Evolutionary conservation across 2,329 filamentous ascomycete species (phyloP), one percentile per base, ranked within the genome.

Genomic region (Colletotrichum melonis): DNA sequence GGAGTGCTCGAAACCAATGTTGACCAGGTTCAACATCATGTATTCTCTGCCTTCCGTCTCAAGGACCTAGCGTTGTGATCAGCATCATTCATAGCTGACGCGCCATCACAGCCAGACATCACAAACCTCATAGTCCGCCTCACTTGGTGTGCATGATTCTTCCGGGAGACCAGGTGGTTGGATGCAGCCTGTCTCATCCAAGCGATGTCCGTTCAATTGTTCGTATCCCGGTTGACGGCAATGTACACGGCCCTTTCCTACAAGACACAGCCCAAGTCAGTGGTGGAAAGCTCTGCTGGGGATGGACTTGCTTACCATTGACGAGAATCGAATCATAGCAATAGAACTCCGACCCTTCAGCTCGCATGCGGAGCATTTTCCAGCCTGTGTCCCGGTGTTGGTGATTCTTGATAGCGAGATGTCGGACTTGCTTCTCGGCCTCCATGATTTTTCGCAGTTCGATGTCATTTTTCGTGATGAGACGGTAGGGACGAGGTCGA

Each of bases 281-380:
- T 11, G 3, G 4, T 5, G 6, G 16, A 22, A 6, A 22, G 16
- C n/a, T n/a, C 19, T 16, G 28, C 2, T 5, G 3, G n/a, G 12
- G 2, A 5, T 12, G 3, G 7, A 4, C 0, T 35, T 32, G 26
- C 75, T 28, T 16, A 76, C 76, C 75, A n/a, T 78, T 78, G 24
- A 78, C 76, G 6, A 78, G 62, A 2, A 78, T 59, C 1, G 77
- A 78, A 54, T 78, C 76, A 24, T 77, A 78, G 62, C 77, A 78
- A 28, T 71, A 73, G 4, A 73, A 70, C 24, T 73, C 71, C 6
- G 71, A 73, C 16, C 71, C 71, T 24, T 70, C 67, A 9, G 71
- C 67, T 9, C 57, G 58, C 71, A 70, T 70, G 4, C 71, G 71
- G 28, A 73, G 14, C 67, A 73, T 62, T 28, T 73, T 73, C 71